Evolutionary conservation across 129 eudicot species (phyloP).

Genomic region (Apium graveolens): DNA sequence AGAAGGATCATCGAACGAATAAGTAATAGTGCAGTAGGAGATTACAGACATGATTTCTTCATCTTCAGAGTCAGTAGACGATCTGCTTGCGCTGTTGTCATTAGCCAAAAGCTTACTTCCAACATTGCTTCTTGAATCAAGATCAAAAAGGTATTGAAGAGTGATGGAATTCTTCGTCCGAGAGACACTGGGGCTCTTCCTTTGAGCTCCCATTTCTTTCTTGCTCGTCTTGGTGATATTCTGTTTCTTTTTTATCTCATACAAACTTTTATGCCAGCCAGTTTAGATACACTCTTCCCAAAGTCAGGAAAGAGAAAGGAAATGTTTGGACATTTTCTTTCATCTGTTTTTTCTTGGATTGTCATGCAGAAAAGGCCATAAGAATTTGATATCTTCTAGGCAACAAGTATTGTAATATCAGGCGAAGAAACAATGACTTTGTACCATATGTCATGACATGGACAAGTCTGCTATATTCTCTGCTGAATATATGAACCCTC

Average conservation of each 20-base stretch:
- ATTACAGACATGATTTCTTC: constrained; percentile 47
- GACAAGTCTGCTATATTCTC: neutral
- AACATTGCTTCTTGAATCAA: neutral
- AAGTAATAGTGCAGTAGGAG: constrained; percentile 34
- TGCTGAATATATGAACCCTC: neutral
- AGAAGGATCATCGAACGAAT: constrained; percentile 29
- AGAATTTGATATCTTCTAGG: constrained; percentile 24
- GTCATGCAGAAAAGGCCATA: constrained; percentile 20
- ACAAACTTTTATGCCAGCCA: neutral
- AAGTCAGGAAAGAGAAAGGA: constrained; percentile 1
- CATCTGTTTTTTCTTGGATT: constrained; percentile 11
- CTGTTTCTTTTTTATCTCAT: constrained; percentile 1
- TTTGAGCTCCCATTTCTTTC: constrained; percentile 10
- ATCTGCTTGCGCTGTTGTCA: neutral
- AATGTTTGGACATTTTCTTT: constrained; percentile 14
- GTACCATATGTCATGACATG: constrained; percentile 4
- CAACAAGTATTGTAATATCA: constrained; percentile 33
- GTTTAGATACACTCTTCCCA: neutral
- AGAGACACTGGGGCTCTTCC: constrained; percentile 23
- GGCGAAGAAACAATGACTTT: neutral
- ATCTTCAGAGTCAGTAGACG: constrained; percentile 16
- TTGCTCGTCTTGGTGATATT: neutral
- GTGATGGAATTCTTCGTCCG: constrained; percentile 34
- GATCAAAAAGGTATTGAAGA: constrained; percentile 3
- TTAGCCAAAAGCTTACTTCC: neutral